Evolutionary conservation across 371 early-diverging fungal species (phyloP).

Genomic region (Mucor ambiguus): DNA sequence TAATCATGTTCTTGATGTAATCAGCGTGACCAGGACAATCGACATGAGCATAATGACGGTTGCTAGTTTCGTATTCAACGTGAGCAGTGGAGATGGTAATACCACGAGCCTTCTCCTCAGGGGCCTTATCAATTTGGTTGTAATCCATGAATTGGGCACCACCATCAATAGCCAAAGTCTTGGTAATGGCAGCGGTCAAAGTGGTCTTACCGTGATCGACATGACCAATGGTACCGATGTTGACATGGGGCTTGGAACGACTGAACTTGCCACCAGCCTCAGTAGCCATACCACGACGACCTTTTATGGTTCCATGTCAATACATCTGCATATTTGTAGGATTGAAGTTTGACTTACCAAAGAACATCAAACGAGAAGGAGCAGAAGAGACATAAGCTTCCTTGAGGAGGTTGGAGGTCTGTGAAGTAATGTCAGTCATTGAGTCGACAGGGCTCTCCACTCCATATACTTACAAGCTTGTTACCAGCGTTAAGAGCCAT

Average conservation of each 20-base stretch:
- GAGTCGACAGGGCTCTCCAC: background rate
- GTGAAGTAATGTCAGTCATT: background rate
- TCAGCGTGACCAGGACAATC: conserved; percentile 99
- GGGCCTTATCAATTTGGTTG: conserved; percentile 96
- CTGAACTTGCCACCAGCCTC: conserved; percentile 60
- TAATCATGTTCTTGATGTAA: conserved; percentile 99
- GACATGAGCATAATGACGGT: conserved; percentile 96
- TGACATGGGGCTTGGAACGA: conserved; percentile 96
- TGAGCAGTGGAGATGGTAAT: conserved; percentile 97
- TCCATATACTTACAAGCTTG: conserved; percentile 38
- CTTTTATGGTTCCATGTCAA: conserved; percentile 17
- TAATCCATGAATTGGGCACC: conserved; percentile 95
- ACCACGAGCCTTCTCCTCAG: conserved; percentile 97
- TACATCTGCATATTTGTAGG: background rate
- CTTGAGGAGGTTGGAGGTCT: conserved; percentile 48
- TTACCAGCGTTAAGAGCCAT: conserved; percentile 46
- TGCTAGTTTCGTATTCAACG: conserved; percentile 93
- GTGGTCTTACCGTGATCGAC: conserved; percentile 99
- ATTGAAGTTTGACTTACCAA: conserved; percentile 31
- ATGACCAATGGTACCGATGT: conserved; percentile 99
- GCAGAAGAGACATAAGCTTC: conserved; percentile 40
- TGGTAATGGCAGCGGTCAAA: conserved; percentile 99
- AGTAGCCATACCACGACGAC: conserved; percentile 51
- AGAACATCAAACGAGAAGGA: conserved; percentile 47
- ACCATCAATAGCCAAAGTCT: conserved; percentile 76